These are phyloP conservation scores for Dentipellis fragilis DNA, from an alignment of 768 basidiomycete genomes.

Conservation along the genomic window DNA sequence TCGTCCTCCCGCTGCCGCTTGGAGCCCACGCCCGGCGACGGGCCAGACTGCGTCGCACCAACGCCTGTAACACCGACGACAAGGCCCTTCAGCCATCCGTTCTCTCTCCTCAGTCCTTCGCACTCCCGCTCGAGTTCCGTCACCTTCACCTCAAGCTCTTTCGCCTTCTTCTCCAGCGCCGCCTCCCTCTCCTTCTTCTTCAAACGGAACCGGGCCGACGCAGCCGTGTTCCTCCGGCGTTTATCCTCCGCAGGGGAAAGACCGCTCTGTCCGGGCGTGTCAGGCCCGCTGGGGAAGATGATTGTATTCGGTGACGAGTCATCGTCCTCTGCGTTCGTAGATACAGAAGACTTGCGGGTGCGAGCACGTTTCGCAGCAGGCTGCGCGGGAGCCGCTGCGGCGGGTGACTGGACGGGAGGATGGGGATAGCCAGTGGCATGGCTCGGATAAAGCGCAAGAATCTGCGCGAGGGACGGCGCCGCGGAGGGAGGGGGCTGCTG, in stretches of 20 bases:
- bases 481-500: conserved; percentile 21
- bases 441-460: conserved; percentile 47
- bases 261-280: conserved; percentile 14
- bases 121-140: conserved; percentile 84
- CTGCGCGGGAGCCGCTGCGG: conserved; percentile 13
- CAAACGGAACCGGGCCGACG: conserved; percentile 84
- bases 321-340: conserved; percentile 24
- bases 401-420: background rate
- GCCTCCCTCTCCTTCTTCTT: conserved; percentile 96
- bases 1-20: background rate
- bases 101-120: conserved; percentile 79
- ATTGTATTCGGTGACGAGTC: conserved; percentile 14
- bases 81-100: conserved; percentile 85
- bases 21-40: background rate
- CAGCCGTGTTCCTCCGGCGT: conserved; percentile 87
- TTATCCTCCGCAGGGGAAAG: conserved; percentile 73
- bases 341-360: conserved; percentile 35
- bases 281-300: conserved; percentile 3
- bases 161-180: conserved; percentile 75
- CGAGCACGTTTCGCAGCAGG: conserved; percentile 14
- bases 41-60: conserved; percentile 23
- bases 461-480: conserved; percentile 56
- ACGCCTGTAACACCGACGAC: conserved; percentile 83
- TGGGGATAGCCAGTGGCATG: conserved; percentile 8
- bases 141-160: conserved; percentile 75